These are phyloP conservation scores for Austroboletus novae-zelandiae DNA, from an alignment of 1,284 basidiomycete genomes.

Conservation along the genomic window DNA sequence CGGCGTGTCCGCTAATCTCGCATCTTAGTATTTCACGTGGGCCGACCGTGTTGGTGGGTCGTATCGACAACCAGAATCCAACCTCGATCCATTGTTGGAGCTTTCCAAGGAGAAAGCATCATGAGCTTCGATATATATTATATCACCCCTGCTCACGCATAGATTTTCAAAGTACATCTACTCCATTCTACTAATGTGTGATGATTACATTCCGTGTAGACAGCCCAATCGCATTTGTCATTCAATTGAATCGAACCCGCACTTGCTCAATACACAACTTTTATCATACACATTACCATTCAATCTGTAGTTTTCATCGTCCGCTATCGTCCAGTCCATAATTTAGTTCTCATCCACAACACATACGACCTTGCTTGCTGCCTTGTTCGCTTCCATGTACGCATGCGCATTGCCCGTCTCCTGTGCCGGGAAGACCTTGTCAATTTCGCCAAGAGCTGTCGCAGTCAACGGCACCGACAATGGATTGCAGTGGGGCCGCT, in stretches of 20 bases:
- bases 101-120: constrained; percentile 43
- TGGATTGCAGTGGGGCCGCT: constrained; percentile 18
- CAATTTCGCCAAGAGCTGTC: constrained; percentile 18
- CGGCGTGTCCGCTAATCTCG: constrained; percentile 8
- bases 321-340: background rate
- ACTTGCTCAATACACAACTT: background rate
- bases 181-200: constrained; percentile 17
- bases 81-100: constrained; percentile 85
- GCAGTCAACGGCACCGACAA: constrained; percentile 20
- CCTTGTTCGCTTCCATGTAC: constrained; percentile 25
- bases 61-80: constrained; percentile 83
- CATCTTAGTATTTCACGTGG: constrained; percentile 87
- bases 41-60: constrained; percentile 84
- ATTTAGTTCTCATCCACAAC: constrained; percentile 8
- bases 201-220: background rate
- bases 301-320: too few relatives aligned
- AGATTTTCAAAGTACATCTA: constrained; percentile 18
- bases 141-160: constrained; percentile 2
- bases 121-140: constrained; percentile 3
- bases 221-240: background rate
- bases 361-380: constrained; percentile 23
- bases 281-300: background rate
- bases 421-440: constrained; percentile 25
- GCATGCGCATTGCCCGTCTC: constrained; percentile 17
- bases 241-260: background rate